Conservation (phyloP, 1,284 basidiomycete species). For the Vanrija sp. region DNA sequence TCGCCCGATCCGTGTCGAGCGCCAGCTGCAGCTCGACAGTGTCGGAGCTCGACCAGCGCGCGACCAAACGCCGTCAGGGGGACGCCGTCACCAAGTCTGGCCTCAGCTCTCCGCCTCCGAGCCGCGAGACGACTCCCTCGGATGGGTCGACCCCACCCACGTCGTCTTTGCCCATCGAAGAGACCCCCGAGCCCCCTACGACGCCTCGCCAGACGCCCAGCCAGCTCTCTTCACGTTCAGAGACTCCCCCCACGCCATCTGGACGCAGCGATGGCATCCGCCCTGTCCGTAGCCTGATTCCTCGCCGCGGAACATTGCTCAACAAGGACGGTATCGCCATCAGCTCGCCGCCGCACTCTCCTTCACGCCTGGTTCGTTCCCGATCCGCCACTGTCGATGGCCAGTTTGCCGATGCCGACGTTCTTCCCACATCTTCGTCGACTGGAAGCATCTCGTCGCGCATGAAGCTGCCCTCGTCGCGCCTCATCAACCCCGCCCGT, state of each 20-base stretch:
- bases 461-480: too few species aligned
- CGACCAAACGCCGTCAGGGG: constrained; percentile 14
- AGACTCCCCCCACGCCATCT: neutral
- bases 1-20: constrained; percentile 13
- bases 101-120: constrained; percentile 23
- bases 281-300: constrained; percentile 7
- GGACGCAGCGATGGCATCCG: too few species aligned
- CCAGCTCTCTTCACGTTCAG: neutral
- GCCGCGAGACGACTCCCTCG: constrained; percentile 17
- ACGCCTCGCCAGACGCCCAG: neutral
- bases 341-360: neutral
- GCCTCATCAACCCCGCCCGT: too few species aligned
- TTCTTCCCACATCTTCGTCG: too few species aligned
- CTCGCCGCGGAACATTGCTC: neutral
- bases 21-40: constrained; percentile 16
- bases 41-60: constrained; percentile 18
- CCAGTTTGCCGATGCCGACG: too few species aligned
- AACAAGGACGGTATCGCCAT: constrained; percentile 1
- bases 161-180: constrained; percentile 4
- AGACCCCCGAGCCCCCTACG: constrained; percentile 5
- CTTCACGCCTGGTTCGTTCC: too few species aligned
- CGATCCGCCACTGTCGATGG: too few species aligned
- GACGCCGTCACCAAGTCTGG: constrained; percentile 15
- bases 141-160: constrained; percentile 1
- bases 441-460: too few species aligned